These are phyloP conservation scores for Venturia effusa DNA, from an alignment of 2,329 filamentous ascomycete genomes.

Conservation along the genomic window DNA sequence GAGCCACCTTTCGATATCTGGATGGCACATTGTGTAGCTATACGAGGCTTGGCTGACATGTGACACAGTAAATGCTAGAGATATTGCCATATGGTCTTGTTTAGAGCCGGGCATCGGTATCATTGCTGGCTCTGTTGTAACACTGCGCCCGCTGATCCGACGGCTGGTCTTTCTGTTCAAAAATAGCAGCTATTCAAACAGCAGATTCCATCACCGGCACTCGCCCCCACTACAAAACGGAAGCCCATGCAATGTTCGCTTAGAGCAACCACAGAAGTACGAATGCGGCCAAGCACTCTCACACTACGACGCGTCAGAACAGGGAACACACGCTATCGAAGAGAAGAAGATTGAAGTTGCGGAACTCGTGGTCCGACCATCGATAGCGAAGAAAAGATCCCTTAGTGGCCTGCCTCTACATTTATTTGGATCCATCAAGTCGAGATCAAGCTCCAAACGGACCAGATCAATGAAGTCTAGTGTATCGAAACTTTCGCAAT, in stretches of 20 bases:
- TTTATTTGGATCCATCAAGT: neutral
- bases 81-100: conserved; percentile 9
- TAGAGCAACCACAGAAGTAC: neutral
- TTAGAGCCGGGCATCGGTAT: conserved; percentile 10
- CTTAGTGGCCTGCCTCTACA: neutral
- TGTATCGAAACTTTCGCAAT: neutral
- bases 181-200: neutral
- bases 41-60: neutral
- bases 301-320: neutral
- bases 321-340: neutral
- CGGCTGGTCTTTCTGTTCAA: neutral
- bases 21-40: neutral
- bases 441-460: neutral
- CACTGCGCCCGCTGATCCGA: conserved; percentile 1
- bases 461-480: neutral
- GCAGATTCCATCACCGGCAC: neutral
- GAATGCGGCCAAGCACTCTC: neutral
- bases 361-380: neutral
- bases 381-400: neutral
- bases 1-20: neutral
- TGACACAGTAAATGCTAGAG: neutral
- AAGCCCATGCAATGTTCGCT: neutral
- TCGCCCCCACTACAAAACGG: neutral
- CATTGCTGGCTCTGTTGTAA: conserved; percentile 1
- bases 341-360: neutral